Evolutionary conservation across 2,329 filamentous ascomycete genomes (phyloP).

Genomic region (Monosporascus sp.): DNA sequence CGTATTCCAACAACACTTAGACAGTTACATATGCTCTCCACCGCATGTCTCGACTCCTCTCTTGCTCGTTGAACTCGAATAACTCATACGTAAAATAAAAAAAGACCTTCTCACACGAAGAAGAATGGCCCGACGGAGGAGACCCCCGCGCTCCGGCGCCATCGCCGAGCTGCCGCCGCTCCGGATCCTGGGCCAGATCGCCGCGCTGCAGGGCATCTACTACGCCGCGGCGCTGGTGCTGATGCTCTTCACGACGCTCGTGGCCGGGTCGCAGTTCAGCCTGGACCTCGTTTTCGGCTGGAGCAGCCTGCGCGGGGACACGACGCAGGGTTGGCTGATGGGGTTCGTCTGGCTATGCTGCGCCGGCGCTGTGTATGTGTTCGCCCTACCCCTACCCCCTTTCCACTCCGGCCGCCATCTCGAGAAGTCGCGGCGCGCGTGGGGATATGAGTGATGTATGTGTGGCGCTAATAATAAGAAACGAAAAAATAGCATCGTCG

Average conservation of each 20-base stretch:
- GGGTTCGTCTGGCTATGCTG: slow-evolving; percentile 51
- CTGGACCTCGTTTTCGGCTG: slow-evolving; percentile 53
- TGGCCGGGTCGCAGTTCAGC: slow-evolving; percentile 50
- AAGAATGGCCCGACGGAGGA: slow-evolving; percentile 46
- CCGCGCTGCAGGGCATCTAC: slow-evolving; percentile 50
- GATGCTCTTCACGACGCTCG: slow-evolving; percentile 53
- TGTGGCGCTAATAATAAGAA: too few relatives aligned
- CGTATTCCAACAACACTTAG: background rate
- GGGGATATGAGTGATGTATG: background rate
- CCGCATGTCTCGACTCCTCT: background rate
- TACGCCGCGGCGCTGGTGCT: slow-evolving; percentile 46
- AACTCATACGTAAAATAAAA: background rate
- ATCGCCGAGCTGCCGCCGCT: slow-evolving; percentile 56
- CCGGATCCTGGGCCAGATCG: slow-evolving; percentile 55
- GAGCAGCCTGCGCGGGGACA: slow-evolving; percentile 54
- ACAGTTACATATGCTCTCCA: background rate
- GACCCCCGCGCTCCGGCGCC: slow-evolving; percentile 54
- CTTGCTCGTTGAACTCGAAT: background rate
- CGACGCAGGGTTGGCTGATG: slow-evolving; percentile 55
- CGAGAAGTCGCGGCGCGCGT: background rate
- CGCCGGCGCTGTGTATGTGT: slow-evolving; percentile 47
- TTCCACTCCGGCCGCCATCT: background rate
- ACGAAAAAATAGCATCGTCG: slow-evolving; percentile 58
- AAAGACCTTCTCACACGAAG: background rate
- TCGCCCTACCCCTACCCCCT: slow-evolving; percentile 21